Conservation (phyloP, 2,329 filamentous ascomycete genomes). For the Metarhizium sp. region DNA sequence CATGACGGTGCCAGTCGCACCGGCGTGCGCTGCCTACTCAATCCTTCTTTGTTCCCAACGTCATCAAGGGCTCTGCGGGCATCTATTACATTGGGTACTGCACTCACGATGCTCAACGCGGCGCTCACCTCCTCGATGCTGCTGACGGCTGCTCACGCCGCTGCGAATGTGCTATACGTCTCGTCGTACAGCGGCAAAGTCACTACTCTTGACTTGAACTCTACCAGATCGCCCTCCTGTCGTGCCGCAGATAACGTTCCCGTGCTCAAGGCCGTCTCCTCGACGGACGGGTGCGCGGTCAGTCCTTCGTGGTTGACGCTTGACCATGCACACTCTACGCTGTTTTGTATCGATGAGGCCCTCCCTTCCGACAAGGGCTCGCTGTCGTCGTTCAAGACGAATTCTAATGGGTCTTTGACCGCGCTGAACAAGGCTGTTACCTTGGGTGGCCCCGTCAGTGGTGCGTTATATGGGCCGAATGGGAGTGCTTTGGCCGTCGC, state of each 20-base stretch:
- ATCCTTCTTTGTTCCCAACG: too few relatives aligned
- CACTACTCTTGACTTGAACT: conserved; percentile 35
- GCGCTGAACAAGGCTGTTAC: conserved; percentile 25
- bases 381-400: conserved; percentile 31
- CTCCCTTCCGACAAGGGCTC: conserved; percentile 35
- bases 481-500: conserved; percentile 31
- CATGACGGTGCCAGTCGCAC: too few relatives aligned
- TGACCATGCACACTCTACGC: conserved; percentile 34
- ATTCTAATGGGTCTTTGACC: conserved; percentile 27
- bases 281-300: conserved; percentile 37
- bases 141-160: conserved; percentile 17
- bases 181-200: conserved; percentile 39
- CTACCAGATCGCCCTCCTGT: too few relatives aligned
- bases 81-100: neutral
- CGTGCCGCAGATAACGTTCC: neutral
- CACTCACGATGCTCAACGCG: conserved; percentile 5
- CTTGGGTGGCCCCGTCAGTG: conserved; percentile 33
- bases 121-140: conserved; percentile 1
- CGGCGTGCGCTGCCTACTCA: too few relatives aligned
- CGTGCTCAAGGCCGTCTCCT: conserved; percentile 31
- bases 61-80: neutral
- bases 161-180: conserved; percentile 32
- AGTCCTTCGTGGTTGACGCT: conserved; percentile 54
- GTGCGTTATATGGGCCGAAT: conserved; percentile 32
- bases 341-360: conserved; percentile 55